Evolutionary conservation across 2,329 filamentous ascomycete species (phyloP).

Genomic region (Clonostachys rhizophaga): DNA sequence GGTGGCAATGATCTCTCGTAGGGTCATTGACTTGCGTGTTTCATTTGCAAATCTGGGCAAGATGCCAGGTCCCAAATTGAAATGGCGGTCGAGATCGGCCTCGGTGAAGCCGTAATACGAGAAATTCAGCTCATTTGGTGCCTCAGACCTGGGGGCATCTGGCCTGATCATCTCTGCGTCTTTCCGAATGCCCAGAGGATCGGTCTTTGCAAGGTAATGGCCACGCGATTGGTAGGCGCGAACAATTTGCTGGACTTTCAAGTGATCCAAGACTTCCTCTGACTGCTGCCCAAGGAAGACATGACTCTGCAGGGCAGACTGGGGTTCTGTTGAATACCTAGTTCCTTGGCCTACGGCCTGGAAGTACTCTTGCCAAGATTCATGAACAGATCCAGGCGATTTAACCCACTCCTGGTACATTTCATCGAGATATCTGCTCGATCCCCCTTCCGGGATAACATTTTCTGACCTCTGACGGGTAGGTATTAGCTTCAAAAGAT

Average conservation of each 20-base stretch:
- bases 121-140: slow-evolving; percentile 38
- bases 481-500: no score
- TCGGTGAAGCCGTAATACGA: slow-evolving; percentile 93
- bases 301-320: slow-evolving; percentile 68
- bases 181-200: slow-evolving; percentile 82
- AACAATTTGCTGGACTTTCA: slow-evolving; percentile 96
- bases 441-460: no score
- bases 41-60: slow-evolving; percentile 89
- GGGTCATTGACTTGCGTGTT: slow-evolving; percentile 88
- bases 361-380: slow-evolving; percentile 99
- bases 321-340: slow-evolving; percentile 65
- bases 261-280: slow-evolving; percentile 63
- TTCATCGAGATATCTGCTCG: slow-evolving; percentile 77
- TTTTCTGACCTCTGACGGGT: no score
- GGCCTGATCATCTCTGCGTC: slow-evolving; percentile 4
- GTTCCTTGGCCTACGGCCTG: slow-evolving; percentile 54
- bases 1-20: slow-evolving; percentile 86
- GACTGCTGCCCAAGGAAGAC: slow-evolving; percentile 64
- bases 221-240: slow-evolving; percentile 97
- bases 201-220: slow-evolving; percentile 97
- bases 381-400: slow-evolving; percentile 88
- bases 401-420: slow-evolving; percentile 99
- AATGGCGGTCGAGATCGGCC: slow-evolving; percentile 88
- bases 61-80: slow-evolving; percentile 89
- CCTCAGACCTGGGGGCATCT: slow-evolving; percentile 54